Conservation (phyloP, 2,329 filamentous ascomycete species). For the Stemphylium beticola region DNA sequence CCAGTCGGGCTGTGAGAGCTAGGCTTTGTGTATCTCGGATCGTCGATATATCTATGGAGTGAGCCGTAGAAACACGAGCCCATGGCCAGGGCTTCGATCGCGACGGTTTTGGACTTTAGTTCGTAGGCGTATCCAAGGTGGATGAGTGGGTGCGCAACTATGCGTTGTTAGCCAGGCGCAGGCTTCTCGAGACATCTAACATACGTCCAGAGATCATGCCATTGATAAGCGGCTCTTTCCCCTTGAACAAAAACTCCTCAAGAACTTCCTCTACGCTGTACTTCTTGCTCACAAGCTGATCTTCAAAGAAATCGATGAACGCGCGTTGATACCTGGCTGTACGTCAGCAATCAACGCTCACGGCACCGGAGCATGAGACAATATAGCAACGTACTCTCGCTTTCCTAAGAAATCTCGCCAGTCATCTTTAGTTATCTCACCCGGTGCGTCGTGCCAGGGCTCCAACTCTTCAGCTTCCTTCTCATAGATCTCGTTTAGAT, state of each 20-base stretch:
- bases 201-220: conserved; percentile 78
- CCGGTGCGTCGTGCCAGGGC: conserved; percentile 81
- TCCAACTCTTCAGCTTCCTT: conserved; percentile 73
- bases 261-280: conserved; percentile 87
- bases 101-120: conserved; percentile 81
- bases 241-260: conserved; percentile 75
- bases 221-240: conserved; percentile 79
- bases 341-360: conserved; percentile 16
- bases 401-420: conserved; percentile 87
- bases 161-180: conserved; percentile 11
- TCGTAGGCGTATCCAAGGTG: conserved; percentile 95
- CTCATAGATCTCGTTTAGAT: conserved; percentile 84
- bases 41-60: conserved; percentile 70
- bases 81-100: conserved; percentile 84
- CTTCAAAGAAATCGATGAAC: conserved; percentile 94
- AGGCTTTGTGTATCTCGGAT: conserved; percentile 71
- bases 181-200: conserved; percentile 43
- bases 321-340: conserved; percentile 76
- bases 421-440: conserved; percentile 80
- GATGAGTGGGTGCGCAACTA: conserved; percentile 90
- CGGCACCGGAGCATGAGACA: background rate
- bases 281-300: conserved; percentile 75
- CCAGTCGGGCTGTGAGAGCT: conserved; percentile 55
- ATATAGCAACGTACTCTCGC: conserved; percentile 58
- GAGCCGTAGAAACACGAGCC: conserved; percentile 64